A percentile compares a stretch with the other conserved stretches of the same genome.
Evolutionary conservation across 2,329 filamentous ascomycete genomes (phyloP).

Genomic region (Diaporthe ampelina): DNA sequence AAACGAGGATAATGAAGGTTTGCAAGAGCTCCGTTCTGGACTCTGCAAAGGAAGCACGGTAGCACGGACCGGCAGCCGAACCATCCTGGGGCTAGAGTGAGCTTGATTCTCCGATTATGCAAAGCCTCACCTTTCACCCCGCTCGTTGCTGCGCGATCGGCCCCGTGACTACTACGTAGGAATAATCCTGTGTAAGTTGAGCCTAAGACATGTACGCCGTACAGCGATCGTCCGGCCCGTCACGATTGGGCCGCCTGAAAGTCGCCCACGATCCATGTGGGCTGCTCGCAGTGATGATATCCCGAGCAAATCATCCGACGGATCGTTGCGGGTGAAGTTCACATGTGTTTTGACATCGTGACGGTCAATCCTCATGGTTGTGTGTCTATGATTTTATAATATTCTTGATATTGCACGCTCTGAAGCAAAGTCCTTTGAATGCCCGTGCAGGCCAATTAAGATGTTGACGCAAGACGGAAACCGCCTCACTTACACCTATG

Average conservation of each 20-base stretch:
- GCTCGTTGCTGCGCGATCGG: slow-evolving; percentile 25
- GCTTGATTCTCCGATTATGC: slow-evolving; percentile 18
- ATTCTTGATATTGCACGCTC: neutral
- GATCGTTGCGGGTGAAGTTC: neutral
- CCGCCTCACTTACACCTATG: slow-evolving; percentile 49
- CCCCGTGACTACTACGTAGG: neutral
- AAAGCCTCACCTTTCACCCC: slow-evolving; percentile 3
- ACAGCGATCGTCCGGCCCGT: neutral
- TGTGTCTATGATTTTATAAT: neutral
- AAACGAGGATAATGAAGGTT: too few species aligned
- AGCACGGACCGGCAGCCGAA: slow-evolving; percentile 30
- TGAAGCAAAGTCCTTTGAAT: neutral
- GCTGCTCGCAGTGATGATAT: slow-evolving; percentile 37
- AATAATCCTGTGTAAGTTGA: neutral
- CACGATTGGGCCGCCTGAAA: slow-evolving; percentile 27
- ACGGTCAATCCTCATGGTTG: too few species aligned
- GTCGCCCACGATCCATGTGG: neutral
- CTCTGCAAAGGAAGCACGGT: neutral
- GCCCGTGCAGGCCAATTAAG: neutral
- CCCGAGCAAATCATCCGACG: slow-evolving; percentile 32
- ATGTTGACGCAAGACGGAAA: slow-evolving; percentile 41
- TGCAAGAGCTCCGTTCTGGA: neutral
- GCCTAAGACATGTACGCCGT: neutral
- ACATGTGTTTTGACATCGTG: neutral
- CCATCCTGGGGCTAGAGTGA: neutral